Evolutionary conservation across 1,284 basidiomycete genomes (phyloP).

Genomic region (Bondarzewia mesenterica): DNA sequence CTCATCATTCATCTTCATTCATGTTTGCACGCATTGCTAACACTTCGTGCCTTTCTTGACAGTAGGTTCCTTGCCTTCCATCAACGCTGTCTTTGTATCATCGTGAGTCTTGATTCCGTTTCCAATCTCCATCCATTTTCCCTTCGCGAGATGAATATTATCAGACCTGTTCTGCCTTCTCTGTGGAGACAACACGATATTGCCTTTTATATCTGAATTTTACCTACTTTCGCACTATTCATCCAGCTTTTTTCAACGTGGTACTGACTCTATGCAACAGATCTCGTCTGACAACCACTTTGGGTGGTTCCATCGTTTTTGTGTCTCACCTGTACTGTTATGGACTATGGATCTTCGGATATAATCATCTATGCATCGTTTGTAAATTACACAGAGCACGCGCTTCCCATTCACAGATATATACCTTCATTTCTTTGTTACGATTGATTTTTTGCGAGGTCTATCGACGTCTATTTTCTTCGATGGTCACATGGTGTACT

Average conservation of each 20-base stretch:
- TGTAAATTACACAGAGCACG: too few species aligned
- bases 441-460: too few species aligned
- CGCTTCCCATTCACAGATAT: too few species aligned
- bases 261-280: too few species aligned
- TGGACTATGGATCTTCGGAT: not conserved
- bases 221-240: too few species aligned
- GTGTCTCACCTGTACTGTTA: not conserved
- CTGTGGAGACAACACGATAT: conserved; percentile 25
- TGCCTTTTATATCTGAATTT: conserved; percentile 15
- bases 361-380: too few species aligned
- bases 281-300: too few species aligned
- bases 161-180: conserved; percentile 32
- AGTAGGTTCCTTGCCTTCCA: not conserved
- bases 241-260: too few species aligned
- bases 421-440: too few species aligned
- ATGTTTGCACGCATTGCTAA: conserved; percentile 2
- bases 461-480: too few species aligned
- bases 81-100: conserved; percentile 1
- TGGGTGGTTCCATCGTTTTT: too few species aligned
- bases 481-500: too few species aligned
- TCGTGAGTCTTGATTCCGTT: conserved; percentile 17
- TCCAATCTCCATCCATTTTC: conserved; percentile 2
- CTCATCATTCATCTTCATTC: conserved; percentile 3
- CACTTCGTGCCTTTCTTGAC: not conserved
- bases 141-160: conserved; percentile 21